phyloP scores from a whole-genome alignment of 164 flowering plant species.

The Dillenia suffruticosa region DNA sequence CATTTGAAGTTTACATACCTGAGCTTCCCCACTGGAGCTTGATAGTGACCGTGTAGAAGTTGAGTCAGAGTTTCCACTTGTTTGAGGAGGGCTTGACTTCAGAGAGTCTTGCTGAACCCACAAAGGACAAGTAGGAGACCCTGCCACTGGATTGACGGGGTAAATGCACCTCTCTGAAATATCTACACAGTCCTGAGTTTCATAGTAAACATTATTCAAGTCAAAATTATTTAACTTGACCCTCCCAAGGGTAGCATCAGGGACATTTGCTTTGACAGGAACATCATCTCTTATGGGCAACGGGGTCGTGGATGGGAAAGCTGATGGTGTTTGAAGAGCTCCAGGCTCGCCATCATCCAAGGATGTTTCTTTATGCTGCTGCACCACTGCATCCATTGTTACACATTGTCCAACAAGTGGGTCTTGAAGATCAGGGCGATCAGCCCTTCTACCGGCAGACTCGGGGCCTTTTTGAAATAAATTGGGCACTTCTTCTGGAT shows the following conservation, averaged over 20 bases:
- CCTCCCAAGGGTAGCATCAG: slow-evolving; percentile 21
- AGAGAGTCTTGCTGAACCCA: slow-evolving; percentile 46
- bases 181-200: slow-evolving; percentile 53
- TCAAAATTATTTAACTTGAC: slow-evolving; percentile 52
- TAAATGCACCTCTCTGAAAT: slow-evolving; percentile 32
- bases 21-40: slow-evolving; percentile 85
- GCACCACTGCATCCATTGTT: slow-evolving; percentile 19
- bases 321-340: slow-evolving; percentile 14
- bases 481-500: slow-evolving; percentile 15
- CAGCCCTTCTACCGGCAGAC: slow-evolving; percentile 8
- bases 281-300: slow-evolving; percentile 16
- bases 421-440: slow-evolving; percentile 8
- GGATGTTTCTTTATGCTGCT: slow-evolving; percentile 16
- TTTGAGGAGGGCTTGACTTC: slow-evolving; percentile 75
- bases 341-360: slow-evolving; percentile 16
- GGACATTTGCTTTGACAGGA: slow-evolving; percentile 19
- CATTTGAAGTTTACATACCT: slow-evolving; percentile 36
- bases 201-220: slow-evolving; percentile 64
- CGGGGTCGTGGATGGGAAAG: slow-evolving; percentile 12
- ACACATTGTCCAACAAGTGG: slow-evolving; percentile 11
- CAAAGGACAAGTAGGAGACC: slow-evolving; percentile 31
- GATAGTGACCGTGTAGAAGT: slow-evolving; percentile 77
- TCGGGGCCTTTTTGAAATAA: slow-evolving; percentile 7
- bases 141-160: slow-evolving; percentile 25
- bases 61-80: slow-evolving; percentile 84